phyloP scores from a whole-genome alignment of 192 early-diverging fungal species.

The Mortierella alpina region DNA sequence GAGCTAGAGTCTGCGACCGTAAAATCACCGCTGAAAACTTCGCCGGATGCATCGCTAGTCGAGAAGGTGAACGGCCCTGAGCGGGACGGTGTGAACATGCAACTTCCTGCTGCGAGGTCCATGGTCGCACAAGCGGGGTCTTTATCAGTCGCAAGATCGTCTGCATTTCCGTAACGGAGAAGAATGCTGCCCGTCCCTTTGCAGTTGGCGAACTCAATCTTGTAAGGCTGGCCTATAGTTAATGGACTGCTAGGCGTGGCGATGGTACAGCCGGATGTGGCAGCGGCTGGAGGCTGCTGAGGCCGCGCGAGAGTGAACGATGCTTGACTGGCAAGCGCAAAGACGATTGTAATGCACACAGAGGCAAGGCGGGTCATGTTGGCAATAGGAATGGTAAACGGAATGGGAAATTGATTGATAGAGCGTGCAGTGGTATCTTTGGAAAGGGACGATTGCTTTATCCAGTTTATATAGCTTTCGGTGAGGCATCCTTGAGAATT shows the following conservation, averaged over 20 bases:
- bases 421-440: too few relatives aligned
- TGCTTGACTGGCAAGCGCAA: neutral
- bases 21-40: constrained; percentile 16
- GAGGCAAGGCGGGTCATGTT: neutral
- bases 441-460: too few relatives aligned
- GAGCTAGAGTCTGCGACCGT: neutral
- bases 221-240: neutral
- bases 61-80: neutral
- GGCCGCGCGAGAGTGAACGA: too few relatives aligned
- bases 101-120: neutral
- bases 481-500: too few relatives aligned
- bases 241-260: constrained; percentile 1
- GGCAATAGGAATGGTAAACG: too few relatives aligned
- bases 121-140: neutral
- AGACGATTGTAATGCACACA: neutral
- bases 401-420: too few relatives aligned
- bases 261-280: neutral
- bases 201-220: neutral
- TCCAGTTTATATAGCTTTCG: too few relatives aligned
- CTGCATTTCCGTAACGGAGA: constrained; percentile 8
- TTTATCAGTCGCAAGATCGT: neutral
- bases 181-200: neutral
- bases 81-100: constrained; percentile 15
- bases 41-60: neutral
- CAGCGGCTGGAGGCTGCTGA: too few relatives aligned